Conservation (phyloP, 129 eudicot species). For the Chrysanthemum seticuspe region DNA sequence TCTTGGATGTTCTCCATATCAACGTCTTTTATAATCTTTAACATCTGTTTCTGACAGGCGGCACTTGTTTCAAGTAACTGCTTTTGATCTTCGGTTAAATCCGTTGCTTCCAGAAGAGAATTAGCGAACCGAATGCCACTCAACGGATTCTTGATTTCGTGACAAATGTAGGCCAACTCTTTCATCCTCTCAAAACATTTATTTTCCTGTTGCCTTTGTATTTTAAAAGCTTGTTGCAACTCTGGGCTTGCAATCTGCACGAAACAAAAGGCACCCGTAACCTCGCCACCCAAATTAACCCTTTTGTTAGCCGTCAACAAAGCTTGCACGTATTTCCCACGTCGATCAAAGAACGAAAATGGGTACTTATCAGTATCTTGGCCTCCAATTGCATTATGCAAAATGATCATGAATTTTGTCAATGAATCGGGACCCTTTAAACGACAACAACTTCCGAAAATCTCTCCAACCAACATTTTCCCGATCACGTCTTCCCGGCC, state of each 20-base stretch:
- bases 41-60: constrained; percentile 85
- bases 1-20: constrained; percentile 75
- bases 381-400: constrained; percentile 90
- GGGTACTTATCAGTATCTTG: constrained; percentile 68
- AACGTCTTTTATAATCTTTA: constrained; percentile 74
- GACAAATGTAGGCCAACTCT: constrained; percentile 80
- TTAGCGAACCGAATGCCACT: constrained; percentile 85
- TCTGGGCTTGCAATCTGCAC: constrained; percentile 89
- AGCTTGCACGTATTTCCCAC: constrained; percentile 82
- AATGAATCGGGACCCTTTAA: constrained; percentile 86
- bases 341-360: constrained; percentile 70
- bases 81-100: constrained; percentile 72
- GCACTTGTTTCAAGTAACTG: constrained; percentile 72
- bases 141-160: constrained; percentile 72
- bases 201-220: constrained; percentile 69
- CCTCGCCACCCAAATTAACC: constrained; percentile 61
- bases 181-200: constrained; percentile 67
- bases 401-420: constrained; percentile 86
- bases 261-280: constrained; percentile 88
- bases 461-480: constrained; percentile 83
- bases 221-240: constrained; percentile 64
- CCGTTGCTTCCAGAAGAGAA: constrained; percentile 66
- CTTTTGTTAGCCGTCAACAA: constrained; percentile 87
- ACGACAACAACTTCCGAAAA: constrained; percentile 80
- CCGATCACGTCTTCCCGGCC: constrained; percentile 59